Conservation (phyloP, 2,329 filamentous ascomycete species). For the Verticillium nonalfalfae region DNA sequence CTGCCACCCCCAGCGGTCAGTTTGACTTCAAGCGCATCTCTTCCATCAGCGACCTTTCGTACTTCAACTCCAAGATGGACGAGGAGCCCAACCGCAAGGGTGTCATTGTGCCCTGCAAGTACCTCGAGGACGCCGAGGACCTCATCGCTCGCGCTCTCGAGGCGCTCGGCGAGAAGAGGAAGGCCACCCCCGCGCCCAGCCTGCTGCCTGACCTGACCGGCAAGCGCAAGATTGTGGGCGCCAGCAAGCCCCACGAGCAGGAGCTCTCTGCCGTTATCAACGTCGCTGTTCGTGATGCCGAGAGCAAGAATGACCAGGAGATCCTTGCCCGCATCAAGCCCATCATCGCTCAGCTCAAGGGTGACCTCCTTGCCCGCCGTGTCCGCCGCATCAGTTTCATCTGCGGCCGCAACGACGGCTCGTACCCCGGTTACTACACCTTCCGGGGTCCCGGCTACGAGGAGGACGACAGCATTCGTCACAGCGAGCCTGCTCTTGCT, state of each 20-base stretch:
- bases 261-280: conserved; percentile 91
- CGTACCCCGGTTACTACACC: conserved; percentile 95
- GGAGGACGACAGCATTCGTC: conserved; percentile 93
- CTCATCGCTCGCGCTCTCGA: conserved; percentile 78
- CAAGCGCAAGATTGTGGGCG: conserved; percentile 56
- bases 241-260: conserved; percentile 52
- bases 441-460: conserved; percentile 88
- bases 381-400: conserved; percentile 94
- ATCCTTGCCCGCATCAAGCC: conserved; percentile 68
- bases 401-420: conserved; percentile 88
- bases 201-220: conserved; percentile 67
- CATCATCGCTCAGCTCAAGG: conserved; percentile 74
- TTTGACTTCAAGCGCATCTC: conserved; percentile 72
- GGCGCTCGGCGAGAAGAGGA: conserved; percentile 57
- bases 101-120: conserved; percentile 89
- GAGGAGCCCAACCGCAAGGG: conserved; percentile 81
- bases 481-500: conserved; percentile 91
- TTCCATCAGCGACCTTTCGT: conserved; percentile 96
- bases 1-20: conserved; percentile 62
- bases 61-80: conserved; percentile 66
- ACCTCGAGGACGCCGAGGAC: conserved; percentile 91
- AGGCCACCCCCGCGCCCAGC: conserved; percentile 38
- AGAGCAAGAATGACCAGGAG: conserved; percentile 76
- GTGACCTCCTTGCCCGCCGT: conserved; percentile 72
- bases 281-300: conserved; percentile 82